phyloP scores from a whole-genome alignment of 257 asterid species.

The Primulina huaijiensis region DNA sequence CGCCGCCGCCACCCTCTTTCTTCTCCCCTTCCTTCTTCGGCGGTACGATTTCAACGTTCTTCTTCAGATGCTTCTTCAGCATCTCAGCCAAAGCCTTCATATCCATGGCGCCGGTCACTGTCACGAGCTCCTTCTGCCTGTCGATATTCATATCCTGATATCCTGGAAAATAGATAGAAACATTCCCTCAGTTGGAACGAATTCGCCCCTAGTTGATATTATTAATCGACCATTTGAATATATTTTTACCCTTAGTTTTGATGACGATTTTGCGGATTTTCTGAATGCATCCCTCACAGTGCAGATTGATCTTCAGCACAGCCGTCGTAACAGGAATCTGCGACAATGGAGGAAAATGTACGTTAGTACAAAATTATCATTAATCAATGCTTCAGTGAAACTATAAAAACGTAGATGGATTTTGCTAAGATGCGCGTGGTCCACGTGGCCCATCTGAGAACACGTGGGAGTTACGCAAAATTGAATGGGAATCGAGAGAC shows the following conservation, averaged over 20 bases:
- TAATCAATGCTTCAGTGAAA: neutral
- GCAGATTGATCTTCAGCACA: slow-evolving; percentile 53
- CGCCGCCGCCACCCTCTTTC: slow-evolving; percentile 32
- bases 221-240: too few relatives aligned
- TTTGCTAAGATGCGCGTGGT: slow-evolving; percentile 25
- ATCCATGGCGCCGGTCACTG: slow-evolving; percentile 80
- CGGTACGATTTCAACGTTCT: slow-evolving; percentile 55
- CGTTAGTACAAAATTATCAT: too few relatives aligned
- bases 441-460: slow-evolving; percentile 17
- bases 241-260: slow-evolving; percentile 55
- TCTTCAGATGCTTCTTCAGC: slow-evolving; percentile 61
- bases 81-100: slow-evolving; percentile 57
- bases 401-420: neutral
- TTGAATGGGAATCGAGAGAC: too few relatives aligned
- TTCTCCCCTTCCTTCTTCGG: slow-evolving; percentile 59
- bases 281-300: slow-evolving; percentile 82
- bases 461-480: slow-evolving; percentile 24
- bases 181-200: neutral
- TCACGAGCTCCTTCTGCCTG: slow-evolving; percentile 56
- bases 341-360: slow-evolving; percentile 11
- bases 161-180: slow-evolving; percentile 33
- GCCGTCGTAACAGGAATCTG: slow-evolving; percentile 65
- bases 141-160: slow-evolving; percentile 59
- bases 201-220: too few relatives aligned
- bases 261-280: slow-evolving; percentile 51